Evolutionary conservation across 768 basidiomycete genomes (phyloP).

Genomic region (Serendipita sp.): DNA sequence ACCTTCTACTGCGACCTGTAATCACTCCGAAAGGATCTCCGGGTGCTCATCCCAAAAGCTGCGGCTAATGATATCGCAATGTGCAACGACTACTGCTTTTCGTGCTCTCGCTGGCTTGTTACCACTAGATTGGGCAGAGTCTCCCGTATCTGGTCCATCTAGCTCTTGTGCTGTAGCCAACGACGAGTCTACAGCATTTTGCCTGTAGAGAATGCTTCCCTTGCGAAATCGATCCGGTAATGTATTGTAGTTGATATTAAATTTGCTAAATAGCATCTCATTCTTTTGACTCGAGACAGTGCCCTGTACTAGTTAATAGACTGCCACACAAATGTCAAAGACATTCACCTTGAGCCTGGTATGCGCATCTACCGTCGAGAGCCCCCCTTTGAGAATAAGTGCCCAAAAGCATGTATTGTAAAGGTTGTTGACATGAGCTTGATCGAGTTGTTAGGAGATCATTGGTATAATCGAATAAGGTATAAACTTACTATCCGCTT

Average conservation of each 20-base stretch:
- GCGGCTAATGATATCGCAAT: conserved; percentile 73
- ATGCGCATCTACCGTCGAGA: conserved; percentile 69
- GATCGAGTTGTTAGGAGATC: conserved; percentile 12
- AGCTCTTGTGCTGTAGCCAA: background rate
- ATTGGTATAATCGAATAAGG: background rate
- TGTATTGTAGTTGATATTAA: conserved; percentile 76
- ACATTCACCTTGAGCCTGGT: conserved; percentile 46
- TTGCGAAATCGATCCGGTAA: conserved; percentile 60
- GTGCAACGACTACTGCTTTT: conserved; percentile 41
- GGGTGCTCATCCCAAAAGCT: conserved; percentile 61
- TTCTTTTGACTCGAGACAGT: conserved; percentile 82
- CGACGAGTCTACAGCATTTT: conserved; percentile 19
- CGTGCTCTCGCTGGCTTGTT: conserved; percentile 21
- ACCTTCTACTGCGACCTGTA: background rate
- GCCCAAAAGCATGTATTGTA: conserved; percentile 97
- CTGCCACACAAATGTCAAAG: background rate
- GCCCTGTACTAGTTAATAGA: conserved; percentile 34
- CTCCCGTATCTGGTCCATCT: background rate
- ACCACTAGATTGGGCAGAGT: conserved; percentile 10
- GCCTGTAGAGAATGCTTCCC: conserved; percentile 68
- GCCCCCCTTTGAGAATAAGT: conserved; percentile 65
- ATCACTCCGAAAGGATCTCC: conserved; percentile 26
- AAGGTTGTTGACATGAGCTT: conserved; percentile 95
- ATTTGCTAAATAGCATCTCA: conserved; percentile 72
- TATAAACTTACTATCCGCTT: conserved; percentile 70